Conservation (phyloP, 75 land plant species). For the Gnetum montanum region DNA sequence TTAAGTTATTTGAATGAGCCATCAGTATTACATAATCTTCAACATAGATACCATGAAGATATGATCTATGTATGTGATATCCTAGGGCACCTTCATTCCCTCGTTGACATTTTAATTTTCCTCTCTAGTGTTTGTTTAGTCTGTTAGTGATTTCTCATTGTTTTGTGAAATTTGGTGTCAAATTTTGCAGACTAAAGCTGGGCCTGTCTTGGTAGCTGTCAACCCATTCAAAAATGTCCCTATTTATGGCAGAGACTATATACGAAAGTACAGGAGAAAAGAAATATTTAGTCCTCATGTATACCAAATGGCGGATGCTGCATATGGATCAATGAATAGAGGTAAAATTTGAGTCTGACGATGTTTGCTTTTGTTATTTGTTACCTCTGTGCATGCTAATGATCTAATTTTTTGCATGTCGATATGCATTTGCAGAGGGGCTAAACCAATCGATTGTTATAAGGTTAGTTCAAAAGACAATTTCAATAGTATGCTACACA, state of each 20-base stretch:
- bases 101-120: neutral
- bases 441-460: conserved; percentile 77
- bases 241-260: conserved; percentile 51
- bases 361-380: neutral
- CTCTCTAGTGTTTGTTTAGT: neutral
- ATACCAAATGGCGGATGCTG: conserved; percentile 69
- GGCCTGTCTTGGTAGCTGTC: conserved; percentile 86
- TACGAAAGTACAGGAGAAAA: conserved; percentile 54
- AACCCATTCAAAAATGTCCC: conserved; percentile 83
- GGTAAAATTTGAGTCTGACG: conserved; percentile 23
- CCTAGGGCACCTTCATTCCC: neutral
- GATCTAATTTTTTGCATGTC: conserved; percentile 1
- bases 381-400: neutral
- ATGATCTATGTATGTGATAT: conserved; percentile 64
- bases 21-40: conserved; percentile 82
- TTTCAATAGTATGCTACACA: neutral
- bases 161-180: neutral
- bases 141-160: too few relatives aligned
- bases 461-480: conserved; percentile 47
- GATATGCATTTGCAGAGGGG: conserved; percentile 40
- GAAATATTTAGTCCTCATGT: conserved; percentile 70
- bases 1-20: conserved; percentile 95
- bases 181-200: conserved; percentile 83
- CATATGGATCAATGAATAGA: conserved; percentile 65
- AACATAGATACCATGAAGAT: conserved; percentile 45